phyloP scores from a whole-genome alignment of 1,139 yeast genomes.

The Kurtzmaniella quercitrusa region DNA sequence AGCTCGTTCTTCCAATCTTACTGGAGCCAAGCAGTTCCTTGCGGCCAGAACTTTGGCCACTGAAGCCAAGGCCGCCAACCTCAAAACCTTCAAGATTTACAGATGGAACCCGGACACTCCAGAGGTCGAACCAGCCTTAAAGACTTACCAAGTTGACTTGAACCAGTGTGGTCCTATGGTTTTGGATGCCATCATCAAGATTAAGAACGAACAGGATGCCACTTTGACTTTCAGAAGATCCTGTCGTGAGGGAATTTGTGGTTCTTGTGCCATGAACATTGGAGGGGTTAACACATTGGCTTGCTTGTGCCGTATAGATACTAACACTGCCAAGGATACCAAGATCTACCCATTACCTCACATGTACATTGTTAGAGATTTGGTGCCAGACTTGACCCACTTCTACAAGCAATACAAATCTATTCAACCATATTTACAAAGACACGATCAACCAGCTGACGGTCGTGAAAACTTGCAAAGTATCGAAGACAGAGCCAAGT shows the following conservation, averaged over 20 bases:
- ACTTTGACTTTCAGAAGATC: slow-evolving; percentile 96
- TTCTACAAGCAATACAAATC: slow-evolving; percentile 98
- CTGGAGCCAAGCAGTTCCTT: slow-evolving; percentile 1
- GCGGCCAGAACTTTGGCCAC: slow-evolving; percentile 41
- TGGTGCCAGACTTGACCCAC: slow-evolving; percentile 96
- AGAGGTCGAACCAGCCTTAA: slow-evolving; percentile 83
- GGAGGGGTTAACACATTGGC: slow-evolving; percentile 97
- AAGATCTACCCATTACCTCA: slow-evolving; percentile 97
- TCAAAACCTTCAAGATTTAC: slow-evolving; percentile 87
- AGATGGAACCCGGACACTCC: slow-evolving; percentile 99
- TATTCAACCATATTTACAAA: slow-evolving; percentile 93
- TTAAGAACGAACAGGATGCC: slow-evolving; percentile 94
- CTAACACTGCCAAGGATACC: slow-evolving; percentile 65
- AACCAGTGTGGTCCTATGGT: slow-evolving; percentile 98
- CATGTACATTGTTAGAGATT: slow-evolving; percentile 95
- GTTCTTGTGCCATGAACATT: slow-evolving; percentile 99
- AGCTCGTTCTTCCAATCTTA: slow-evolving; percentile 5
- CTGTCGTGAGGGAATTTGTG: slow-evolving; percentile 99
- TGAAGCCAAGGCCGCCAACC: slow-evolving; percentile 42
- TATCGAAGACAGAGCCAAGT: slow-evolving; percentile 89
- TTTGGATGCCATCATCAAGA: slow-evolving; percentile 88
- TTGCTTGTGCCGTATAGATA: slow-evolving; percentile 91
- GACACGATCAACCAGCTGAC: slow-evolving; percentile 75
- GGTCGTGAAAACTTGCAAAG: slow-evolving; percentile 93
- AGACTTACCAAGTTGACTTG: slow-evolving; percentile 79